phyloP scores from a whole-genome alignment of 768 basidiomycete species.

The Calocybe cyanea region DNA sequence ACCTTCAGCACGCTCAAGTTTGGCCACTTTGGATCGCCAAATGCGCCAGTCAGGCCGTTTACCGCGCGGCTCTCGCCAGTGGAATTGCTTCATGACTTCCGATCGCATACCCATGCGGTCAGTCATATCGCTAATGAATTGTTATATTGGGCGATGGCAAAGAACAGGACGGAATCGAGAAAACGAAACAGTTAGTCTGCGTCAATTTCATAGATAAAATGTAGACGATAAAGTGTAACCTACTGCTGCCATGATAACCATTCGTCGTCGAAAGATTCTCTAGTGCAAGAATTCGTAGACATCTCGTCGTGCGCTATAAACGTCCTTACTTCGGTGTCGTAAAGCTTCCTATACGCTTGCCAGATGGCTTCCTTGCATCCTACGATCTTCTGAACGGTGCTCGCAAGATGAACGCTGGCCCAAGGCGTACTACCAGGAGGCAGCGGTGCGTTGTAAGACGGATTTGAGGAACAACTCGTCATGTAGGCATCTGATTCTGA shows the following conservation, averaged over 20 bases:
- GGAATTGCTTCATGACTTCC: constrained; percentile 39
- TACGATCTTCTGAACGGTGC: constrained; percentile 49
- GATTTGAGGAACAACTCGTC: no score
- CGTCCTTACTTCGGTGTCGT: constrained; percentile 33
- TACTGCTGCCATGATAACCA: constrained; percentile 74
- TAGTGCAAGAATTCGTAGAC: constrained; percentile 22
- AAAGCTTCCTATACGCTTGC: constrained; percentile 54
- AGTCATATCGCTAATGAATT: constrained; percentile 60
- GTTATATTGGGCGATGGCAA: constrained; percentile 10
- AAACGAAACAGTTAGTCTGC: no score
- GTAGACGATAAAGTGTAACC: constrained; percentile 18
- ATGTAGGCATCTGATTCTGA: constrained; percentile 1
- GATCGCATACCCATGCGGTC: constrained; percentile 64
- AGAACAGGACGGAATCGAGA: neutral
- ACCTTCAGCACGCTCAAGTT: constrained; percentile 15
- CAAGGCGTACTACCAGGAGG: constrained; percentile 29
- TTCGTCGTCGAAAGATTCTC: constrained; percentile 60
- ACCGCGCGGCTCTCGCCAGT: constrained; percentile 49
- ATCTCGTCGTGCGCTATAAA: constrained; percentile 24
- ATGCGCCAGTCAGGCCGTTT: constrained; percentile 47
- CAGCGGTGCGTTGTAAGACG: no score
- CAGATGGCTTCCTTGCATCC: constrained; percentile 72
- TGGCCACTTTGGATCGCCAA: constrained; percentile 45
- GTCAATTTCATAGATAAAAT: neutral
- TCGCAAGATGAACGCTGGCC: constrained; percentile 65